Conservation (phyloP, 2,329 filamentous ascomycete species). For the Penicillium sp. region DNA sequence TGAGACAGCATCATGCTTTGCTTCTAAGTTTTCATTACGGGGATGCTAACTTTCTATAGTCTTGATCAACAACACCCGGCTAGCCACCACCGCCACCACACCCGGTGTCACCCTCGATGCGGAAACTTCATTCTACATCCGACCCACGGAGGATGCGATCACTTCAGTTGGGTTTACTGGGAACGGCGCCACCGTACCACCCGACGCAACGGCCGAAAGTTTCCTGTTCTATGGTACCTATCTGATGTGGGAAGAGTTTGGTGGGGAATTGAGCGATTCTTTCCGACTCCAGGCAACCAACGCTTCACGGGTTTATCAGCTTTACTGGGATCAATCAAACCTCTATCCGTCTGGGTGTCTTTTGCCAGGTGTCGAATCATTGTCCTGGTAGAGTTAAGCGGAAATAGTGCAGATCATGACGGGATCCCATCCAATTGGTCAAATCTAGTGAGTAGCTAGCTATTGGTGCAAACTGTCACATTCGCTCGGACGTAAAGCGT, state of each 20-base stretch:
- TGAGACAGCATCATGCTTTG: not conserved
- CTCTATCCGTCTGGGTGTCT: constrained; percentile 14
- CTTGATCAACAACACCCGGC: constrained; percentile 6
- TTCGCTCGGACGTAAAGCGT: not conserved
- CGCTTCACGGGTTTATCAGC: constrained; percentile 16
- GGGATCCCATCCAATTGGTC: not conserved
- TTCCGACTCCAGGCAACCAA: constrained; percentile 20
- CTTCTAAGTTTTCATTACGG: not conserved
- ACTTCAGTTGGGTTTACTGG: constrained; percentile 19
- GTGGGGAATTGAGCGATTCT: constrained; percentile 11
- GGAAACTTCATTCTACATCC: constrained; percentile 17
- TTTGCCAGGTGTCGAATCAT: constrained; percentile 9
- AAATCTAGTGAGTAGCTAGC: not conserved
- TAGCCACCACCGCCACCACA: constrained; percentile 15
- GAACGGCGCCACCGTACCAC: constrained; percentile 8
- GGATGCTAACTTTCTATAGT: constrained; percentile 7
- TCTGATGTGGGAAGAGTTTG: constrained; percentile 17
- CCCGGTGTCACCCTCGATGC: constrained; percentile 14
- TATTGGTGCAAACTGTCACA: not conserved
- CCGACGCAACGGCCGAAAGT: constrained; percentile 4
- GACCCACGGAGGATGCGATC: constrained; percentile 12
- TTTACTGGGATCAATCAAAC: constrained; percentile 20
- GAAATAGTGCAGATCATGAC: not conserved
- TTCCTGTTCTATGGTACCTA: constrained; percentile 20
- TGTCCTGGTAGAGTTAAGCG: not conserved